Base-by-base conservation (phyloP, 2,329 filamentous ascomycete genomes). In the Claviceps capensis region DNA sequence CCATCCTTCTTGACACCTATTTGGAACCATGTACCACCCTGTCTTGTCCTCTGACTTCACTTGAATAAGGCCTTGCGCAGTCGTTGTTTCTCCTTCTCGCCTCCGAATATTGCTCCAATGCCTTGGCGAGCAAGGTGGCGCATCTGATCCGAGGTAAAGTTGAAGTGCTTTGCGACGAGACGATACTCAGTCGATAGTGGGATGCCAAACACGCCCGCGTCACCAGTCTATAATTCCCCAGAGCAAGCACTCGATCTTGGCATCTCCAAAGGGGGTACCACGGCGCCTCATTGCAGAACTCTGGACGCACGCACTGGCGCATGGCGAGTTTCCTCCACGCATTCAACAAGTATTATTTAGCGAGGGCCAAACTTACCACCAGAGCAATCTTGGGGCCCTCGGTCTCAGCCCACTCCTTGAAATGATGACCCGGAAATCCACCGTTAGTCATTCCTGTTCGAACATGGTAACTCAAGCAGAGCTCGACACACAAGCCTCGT, bases 391-490 rank as follows among this genome's bases (percentile, higher is more conserved):
- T 73, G 49, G 77, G 79, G 2, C 76, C 74, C 23, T 73, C 74
- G 5, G 77, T 71, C 46, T 70, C 69, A 67, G 69, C 75, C 87
- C 87, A 93, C 60, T 80, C 75, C 14, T 83, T 82, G 66, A 93
- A 89, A 69, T 93, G 87, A 65, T 93, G 87, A 48, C 81, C 81
- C 53, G 75, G 72, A 55, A 76, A 79, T 6, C 80, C 78, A 0
- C 85, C 83, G 1, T 72, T 68, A 49, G 85, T 81, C 79, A 93
- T 81, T 57, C 80, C 81, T 1, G 84, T 84, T 57, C 83, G 79
- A 1, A 93, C 85, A 60, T 93, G 93, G 65, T 87, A 91, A 57
- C 82, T 88, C 55, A 93, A 68, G 55, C 87, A 93, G 40, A 93
- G 63, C 66, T 93, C 87, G 13, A 93, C 65, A 2, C 83, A 85